Conservation (phyloP, 371 early-diverging fungal species). For the Vairimorpha ceranae region DNA sequence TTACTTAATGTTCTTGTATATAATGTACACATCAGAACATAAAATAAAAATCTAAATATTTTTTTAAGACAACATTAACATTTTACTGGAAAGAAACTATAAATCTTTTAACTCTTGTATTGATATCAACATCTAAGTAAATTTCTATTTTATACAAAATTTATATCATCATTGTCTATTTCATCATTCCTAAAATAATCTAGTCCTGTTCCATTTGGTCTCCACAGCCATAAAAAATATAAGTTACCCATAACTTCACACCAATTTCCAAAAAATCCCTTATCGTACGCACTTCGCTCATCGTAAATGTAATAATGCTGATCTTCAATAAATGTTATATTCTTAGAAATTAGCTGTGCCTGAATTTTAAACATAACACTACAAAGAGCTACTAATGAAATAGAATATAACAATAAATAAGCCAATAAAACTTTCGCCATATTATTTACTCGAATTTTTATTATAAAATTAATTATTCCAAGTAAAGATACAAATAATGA, state of each 20-base stretch:
- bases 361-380: conserved; percentile 1
- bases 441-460: background rate
- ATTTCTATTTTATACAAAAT: conserved; percentile 1
- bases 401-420: background rate
- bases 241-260: background rate
- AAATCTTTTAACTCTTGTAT: too few species aligned
- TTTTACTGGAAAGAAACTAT: too few species aligned
- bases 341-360: background rate
- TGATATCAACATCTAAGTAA: too few species aligned
- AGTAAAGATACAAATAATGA: background rate
- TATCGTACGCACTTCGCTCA: background rate
- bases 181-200: background rate
- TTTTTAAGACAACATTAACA: too few species aligned
- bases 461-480: background rate
- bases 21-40: too few species aligned
- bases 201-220: background rate
- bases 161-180: conserved; percentile 2
- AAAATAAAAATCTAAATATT: too few species aligned
- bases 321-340: conserved; percentile 7
- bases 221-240: background rate
- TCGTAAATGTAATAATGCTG: background rate
- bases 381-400: background rate
- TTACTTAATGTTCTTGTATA: too few species aligned
- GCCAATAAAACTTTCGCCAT: background rate
- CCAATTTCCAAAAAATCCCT: background rate